Percentiles rank a stretch among this genome's conserved stretches.
phyloP scores from a whole-genome alignment of 768 basidiomycete genomes.

The Dioszegia aurantiaca region DNA sequence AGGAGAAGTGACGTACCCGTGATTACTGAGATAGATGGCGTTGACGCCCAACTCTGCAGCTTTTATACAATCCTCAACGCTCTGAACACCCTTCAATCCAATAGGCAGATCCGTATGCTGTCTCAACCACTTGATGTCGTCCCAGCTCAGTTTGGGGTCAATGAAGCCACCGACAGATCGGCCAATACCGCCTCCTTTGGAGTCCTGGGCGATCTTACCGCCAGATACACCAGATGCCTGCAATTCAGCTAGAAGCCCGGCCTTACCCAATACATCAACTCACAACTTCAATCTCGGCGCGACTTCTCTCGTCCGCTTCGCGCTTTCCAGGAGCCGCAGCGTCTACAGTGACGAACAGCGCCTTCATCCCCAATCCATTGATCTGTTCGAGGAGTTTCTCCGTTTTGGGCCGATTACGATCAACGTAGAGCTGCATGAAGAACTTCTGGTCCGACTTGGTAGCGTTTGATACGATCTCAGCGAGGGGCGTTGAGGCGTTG shows the following conservation, averaged over 20 bases:
- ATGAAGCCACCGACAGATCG: constrained; percentile 50
- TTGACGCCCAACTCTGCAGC: constrained; percentile 80
- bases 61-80: constrained; percentile 72
- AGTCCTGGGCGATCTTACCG: constrained; percentile 46
- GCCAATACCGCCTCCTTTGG: constrained; percentile 52
- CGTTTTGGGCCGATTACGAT: constrained; percentile 47
- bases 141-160: constrained; percentile 51
- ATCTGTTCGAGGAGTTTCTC: constrained; percentile 46
- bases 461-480: constrained; percentile 40
- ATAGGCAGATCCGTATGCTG: constrained; percentile 55
- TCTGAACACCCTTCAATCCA: constrained; percentile 57
- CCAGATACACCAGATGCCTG: constrained; percentile 50
- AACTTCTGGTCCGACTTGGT: constrained; percentile 39
- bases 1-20: constrained; percentile 58
- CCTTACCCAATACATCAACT: constrained; percentile 8
- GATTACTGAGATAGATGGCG: constrained; percentile 85
- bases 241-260: neutral
- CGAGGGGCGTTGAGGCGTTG: constrained; percentile 51
- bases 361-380: constrained; percentile 47
- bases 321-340: constrained; percentile 51
- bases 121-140: constrained; percentile 59
- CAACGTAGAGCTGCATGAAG: constrained; percentile 54
- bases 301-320: constrained; percentile 50
- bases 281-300: constrained; percentile 50
- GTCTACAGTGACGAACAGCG: constrained; percentile 52